These are phyloP conservation scores for maize (Zea mays) DNA, from an alignment of 176 grass and related monocot species.

Conservation along the genomic window DNA sequence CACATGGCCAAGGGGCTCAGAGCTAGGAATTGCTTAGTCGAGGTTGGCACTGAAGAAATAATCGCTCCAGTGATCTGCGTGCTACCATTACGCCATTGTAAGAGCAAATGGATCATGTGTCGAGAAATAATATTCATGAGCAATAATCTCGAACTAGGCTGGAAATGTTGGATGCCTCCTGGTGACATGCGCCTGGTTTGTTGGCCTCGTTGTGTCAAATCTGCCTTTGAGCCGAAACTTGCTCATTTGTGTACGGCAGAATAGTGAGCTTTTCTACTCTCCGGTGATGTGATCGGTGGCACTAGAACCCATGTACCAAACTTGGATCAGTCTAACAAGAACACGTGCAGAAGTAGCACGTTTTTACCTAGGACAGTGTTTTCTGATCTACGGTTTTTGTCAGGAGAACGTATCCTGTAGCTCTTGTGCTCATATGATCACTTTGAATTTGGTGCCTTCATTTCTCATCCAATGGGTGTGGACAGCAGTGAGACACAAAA, in stretches of 20 bases:
- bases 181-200: neutral
- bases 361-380: no score
- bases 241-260: neutral
- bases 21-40: neutral
- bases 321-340: no score
- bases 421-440: no score
- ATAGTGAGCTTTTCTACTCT: no score
- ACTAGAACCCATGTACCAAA: no score
- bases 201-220: neutral
- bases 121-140: neutral
- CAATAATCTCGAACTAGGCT: neutral
- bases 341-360: no score
- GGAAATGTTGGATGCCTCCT: neutral
- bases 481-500: no score
- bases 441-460: no score
- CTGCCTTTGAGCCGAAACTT: neutral
- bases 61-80: neutral
- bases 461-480: no score
- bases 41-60: neutral
- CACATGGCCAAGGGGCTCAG: neutral
- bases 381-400: no score
- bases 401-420: no score
- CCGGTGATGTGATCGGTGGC: no score
- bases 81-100: neutral
- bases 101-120: neutral